phyloP scores from a whole-genome alignment of 805 yeast species.

The Middelhovenomyces tepae region DNA sequence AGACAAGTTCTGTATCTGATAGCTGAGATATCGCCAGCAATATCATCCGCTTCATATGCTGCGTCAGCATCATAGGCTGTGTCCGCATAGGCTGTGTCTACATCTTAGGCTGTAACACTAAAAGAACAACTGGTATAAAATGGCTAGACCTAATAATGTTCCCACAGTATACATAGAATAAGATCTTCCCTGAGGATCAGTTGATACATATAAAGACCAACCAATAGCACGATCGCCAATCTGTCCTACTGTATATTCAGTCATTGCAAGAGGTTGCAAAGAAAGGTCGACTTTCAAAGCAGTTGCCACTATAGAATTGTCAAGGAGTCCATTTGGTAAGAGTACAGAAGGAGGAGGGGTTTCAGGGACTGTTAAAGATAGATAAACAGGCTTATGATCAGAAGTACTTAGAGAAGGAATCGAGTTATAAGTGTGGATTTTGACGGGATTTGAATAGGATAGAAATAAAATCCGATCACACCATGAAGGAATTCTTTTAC shows the following conservation, averaged over 20 bases:
- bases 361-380: conserved; percentile 40
- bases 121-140: too few species aligned
- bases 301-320: background rate
- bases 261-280: too few species aligned
- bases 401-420: conserved; percentile 43
- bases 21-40: too few species aligned
- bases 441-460: conserved; percentile 28
- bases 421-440: conserved; percentile 39
- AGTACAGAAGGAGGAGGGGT: background rate
- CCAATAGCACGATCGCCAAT: conserved; percentile 5
- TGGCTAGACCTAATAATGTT: too few species aligned
- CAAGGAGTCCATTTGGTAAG: background rate
- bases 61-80: too few species aligned
- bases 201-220: background rate
- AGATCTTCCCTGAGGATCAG: conserved; percentile 1
- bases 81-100: too few species aligned
- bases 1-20: too few species aligned
- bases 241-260: conserved; percentile 5
- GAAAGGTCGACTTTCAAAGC: background rate
- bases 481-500: conserved; percentile 73
- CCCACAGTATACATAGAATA: too few species aligned
- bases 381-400: conserved; percentile 75
- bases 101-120: too few species aligned
- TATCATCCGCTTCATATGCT: too few species aligned
- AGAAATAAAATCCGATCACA: conserved; percentile 74